Evolutionary conservation across 495 filamentous ascomycete genomes (phyloP).

Genomic region (Cladorrhinum samala): DNA sequence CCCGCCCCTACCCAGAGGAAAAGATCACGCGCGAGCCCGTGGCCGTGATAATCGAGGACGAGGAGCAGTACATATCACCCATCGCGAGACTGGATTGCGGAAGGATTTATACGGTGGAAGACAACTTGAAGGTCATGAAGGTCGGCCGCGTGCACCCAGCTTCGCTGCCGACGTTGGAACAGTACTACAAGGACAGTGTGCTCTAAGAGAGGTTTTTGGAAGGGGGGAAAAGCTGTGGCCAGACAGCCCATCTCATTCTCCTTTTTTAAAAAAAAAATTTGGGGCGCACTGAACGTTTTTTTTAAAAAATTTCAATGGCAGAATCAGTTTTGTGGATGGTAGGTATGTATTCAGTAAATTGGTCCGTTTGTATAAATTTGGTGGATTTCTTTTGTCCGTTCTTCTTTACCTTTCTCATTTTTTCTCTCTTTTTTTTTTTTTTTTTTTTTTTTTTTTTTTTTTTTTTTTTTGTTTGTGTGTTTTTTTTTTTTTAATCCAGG

Average conservation of each 20-base stretch:
- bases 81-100: slow-evolving; percentile 27
- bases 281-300: too few relatives aligned
- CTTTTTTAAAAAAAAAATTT: too few relatives aligned
- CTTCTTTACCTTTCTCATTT: not conserved
- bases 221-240: too few relatives aligned
- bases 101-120: slow-evolving; percentile 30
- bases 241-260: too few relatives aligned
- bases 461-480: not conserved
- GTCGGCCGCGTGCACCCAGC: slow-evolving; percentile 26
- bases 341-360: not conserved
- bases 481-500: too few relatives aligned
- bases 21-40: slow-evolving; percentile 20
- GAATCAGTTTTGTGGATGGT: too few relatives aligned
- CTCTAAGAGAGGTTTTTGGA: not conserved
- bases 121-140: slow-evolving; percentile 26
- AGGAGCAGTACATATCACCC: slow-evolving; percentile 25
- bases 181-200: slow-evolving; percentile 21
- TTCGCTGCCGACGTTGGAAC: slow-evolving; percentile 17
- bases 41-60: slow-evolving; percentile 27
- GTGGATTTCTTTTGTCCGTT: not conserved
- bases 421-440: not conserved
- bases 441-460: not conserved
- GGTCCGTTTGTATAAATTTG: not conserved
- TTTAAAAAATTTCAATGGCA: too few relatives aligned
- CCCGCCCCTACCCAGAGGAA: slow-evolving; percentile 20